phyloP scores from a whole-genome alignment of 257 asterid genomes.

The Solanum infundibuliforme region DNA sequence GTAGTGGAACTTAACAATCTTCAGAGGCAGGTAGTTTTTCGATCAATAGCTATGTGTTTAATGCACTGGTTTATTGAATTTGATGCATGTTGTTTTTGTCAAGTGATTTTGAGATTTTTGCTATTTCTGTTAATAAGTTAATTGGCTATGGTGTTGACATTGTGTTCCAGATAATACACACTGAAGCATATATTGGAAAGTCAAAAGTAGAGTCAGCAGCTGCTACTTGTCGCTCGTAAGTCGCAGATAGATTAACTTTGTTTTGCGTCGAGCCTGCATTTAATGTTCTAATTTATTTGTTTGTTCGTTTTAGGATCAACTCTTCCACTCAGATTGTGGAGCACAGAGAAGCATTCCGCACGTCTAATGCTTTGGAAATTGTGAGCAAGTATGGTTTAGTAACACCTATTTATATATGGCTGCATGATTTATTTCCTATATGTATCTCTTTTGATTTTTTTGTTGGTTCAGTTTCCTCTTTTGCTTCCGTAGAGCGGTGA shows the following conservation, averaged over 20 bases:
- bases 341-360: constrained; percentile 80
- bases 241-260: neutral
- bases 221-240: constrained; percentile 90
- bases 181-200: constrained; percentile 88
- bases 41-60: neutral
- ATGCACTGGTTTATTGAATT: neutral
- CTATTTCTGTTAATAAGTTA: neutral
- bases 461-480: neutral
- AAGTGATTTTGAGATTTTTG: neutral
- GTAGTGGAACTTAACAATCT: constrained; percentile 93
- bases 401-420: neutral
- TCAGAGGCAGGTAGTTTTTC: constrained; percentile 67
- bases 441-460: neutral
- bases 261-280: neutral
- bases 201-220: constrained; percentile 99
- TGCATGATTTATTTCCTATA: neutral
- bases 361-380: constrained; percentile 78
- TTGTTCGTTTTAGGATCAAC: constrained; percentile 54
- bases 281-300: neutral
- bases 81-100: neutral
- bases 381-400: constrained; percentile 48
- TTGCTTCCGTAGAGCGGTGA: neutral
- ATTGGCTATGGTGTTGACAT: neutral
- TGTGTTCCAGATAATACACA: constrained; percentile 62
- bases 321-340: constrained; percentile 64